phyloP scores from a whole-genome alignment of 164 flowering plant species.

The Vitis amurensis region DNA sequence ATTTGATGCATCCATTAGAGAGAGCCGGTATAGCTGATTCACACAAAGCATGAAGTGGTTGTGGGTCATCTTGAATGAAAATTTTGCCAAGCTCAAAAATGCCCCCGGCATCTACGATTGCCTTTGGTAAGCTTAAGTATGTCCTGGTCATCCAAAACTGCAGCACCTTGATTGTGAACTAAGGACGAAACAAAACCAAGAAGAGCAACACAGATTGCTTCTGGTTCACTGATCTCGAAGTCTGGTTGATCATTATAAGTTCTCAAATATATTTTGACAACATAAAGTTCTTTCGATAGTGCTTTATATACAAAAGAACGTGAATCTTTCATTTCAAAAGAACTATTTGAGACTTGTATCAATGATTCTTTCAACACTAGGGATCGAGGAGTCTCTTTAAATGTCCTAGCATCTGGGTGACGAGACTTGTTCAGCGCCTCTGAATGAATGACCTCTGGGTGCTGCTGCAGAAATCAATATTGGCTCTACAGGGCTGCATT shows the following conservation, averaged over 20 bases:
- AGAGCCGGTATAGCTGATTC: too few species aligned
- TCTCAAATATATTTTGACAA: constrained; percentile 93
- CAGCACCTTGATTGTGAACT: constrained; percentile 38
- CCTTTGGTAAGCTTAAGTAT: constrained; percentile 10
- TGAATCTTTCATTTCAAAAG: constrained; percentile 77
- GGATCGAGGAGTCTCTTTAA: too few species aligned
- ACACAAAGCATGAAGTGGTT: too few species aligned
- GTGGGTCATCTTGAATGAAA: too few species aligned
- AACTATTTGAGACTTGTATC: constrained; percentile 93
- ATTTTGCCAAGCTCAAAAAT: too few species aligned
- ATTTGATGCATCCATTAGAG: constrained; percentile 70
- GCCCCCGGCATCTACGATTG: too few species aligned
- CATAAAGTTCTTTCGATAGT: constrained; percentile 79
- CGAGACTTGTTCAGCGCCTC: too few species aligned
- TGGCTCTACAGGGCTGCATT: too few species aligned
- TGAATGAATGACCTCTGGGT: too few species aligned
- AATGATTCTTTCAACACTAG: too few species aligned
- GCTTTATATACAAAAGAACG: constrained; percentile 67
- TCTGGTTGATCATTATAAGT: constrained; percentile 98
- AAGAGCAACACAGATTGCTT: constrained; percentile 83
- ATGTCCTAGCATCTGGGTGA: too few species aligned
- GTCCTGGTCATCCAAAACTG: constrained; percentile 28
- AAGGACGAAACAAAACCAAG: constrained; percentile 74
- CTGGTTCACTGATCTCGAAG: constrained; percentile 89
- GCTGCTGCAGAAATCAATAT: too few species aligned